Evolutionary conservation across 192 early-diverging fungal species (phyloP).

Genomic region (Gryganskiella cystojenkinii): DNA sequence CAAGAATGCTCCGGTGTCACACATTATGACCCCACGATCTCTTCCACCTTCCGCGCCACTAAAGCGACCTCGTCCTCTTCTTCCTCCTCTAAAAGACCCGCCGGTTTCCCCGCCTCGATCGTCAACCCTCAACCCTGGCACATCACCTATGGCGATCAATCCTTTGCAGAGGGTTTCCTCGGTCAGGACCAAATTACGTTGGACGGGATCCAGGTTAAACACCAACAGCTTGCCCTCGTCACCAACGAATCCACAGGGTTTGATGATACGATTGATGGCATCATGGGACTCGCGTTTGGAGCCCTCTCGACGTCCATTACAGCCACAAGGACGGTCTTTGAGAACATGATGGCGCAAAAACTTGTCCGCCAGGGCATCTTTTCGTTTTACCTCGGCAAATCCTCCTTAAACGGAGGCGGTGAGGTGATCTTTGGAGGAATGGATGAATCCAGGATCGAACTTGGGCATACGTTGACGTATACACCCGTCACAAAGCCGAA

Average conservation of each 20-base stretch:
- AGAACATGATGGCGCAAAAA: conserved; percentile 67
- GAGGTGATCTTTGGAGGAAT: conserved; percentile 47
- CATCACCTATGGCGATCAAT: conserved; percentile 74
- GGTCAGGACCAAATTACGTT: conserved; percentile 63
- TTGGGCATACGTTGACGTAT: conserved; percentile 1
- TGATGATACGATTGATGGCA: conserved; percentile 69
- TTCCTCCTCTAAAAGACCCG: neutral
- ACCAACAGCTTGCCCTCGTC: conserved; percentile 70
- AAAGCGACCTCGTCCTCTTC: neutral
- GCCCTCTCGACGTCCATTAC: conserved; percentile 29
- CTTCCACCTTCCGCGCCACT: conserved; percentile 9
- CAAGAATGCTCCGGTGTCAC: conserved; percentile 30
- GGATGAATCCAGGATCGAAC: conserved; percentile 2
- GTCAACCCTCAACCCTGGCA: conserved; percentile 57
- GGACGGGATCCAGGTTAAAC: conserved; percentile 61
- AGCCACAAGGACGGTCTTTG: conserved; percentile 60
- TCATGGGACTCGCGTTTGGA: conserved; percentile 74
- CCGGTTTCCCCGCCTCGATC: neutral
- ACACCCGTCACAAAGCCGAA: conserved; percentile 55
- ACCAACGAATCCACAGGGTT: conserved; percentile 65
- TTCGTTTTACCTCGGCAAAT: conserved; percentile 67
- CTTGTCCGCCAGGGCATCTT: conserved; percentile 65
- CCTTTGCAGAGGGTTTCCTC: conserved; percentile 51
- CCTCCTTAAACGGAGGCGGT: conserved; percentile 39
- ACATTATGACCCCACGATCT: conserved; percentile 43